Evolutionary conservation across 805 yeast species (phyloP), one percentile per base, ranked within the genome.

Genomic region (Yamadazyma kitorensis): DNA sequence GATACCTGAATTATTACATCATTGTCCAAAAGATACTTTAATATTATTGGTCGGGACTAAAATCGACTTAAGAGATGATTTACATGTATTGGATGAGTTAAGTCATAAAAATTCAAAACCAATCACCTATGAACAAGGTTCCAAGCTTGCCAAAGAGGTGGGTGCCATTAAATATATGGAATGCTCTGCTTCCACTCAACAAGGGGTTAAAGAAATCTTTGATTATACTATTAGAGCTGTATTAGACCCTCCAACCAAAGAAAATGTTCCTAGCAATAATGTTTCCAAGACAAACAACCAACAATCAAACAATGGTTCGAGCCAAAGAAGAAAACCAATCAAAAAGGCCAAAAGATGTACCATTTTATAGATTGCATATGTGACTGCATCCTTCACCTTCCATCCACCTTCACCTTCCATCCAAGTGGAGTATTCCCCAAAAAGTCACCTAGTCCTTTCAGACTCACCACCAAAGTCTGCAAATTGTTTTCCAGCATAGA

Each of bases 181-280:
- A 64, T 87, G 96, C 59, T 86, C 95, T 4, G 95, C 96, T 6
- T 83, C 89, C 9, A 82, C 91, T 14, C 96, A 87, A 61, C 74
- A 72, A 34, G 96, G 96, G 11, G 87, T 88, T 29, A 83, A 82
- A 53, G 83, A 82, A 36, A 83, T 87, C 5, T 88, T 88, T 48
- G 95, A 88, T 49, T 78, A 66, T 39, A 94, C 95, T 7, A 86
- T 87, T 24, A 74, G 78, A 42, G 70, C 81, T 0, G 89, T 82
- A 9, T 69, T 82, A 35, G 61, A 69, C 41, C 78, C 80, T 18
- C 75, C 79, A 12, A 50, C 49, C 33, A 37, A 37, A 19, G 34
- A 40, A 24, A n/a, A n/a, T n/a, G 41, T 40, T 7, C 34, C 49
- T 10, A 42, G 47, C 5, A 24, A 36, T 20, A 15, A n/a, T 11